Base-by-base conservation (phyloP, 441 rosid species). In the Cnidoscolus chayamansa region DNA sequence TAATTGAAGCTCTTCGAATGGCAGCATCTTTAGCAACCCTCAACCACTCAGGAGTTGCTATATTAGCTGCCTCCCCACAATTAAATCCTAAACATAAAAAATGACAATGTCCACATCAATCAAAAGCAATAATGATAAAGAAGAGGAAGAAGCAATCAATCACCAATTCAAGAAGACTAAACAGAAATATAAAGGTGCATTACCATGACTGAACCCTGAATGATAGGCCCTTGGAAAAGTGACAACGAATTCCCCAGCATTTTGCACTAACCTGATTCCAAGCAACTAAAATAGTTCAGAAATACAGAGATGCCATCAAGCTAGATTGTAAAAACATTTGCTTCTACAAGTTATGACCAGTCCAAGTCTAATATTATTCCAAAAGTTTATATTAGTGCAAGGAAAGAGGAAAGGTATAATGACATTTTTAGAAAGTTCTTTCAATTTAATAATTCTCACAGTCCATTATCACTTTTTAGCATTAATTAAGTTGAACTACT, bases 211-310 rank as follows among this genome's bases (percentile, higher is more conserved):
- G 80, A 96, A 91, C 73, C 98, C 99, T 20, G 97, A 88, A 86
- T 96, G 99, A 80, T 96, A 96, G 59, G 98, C 99, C 83, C 98
- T 88, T 64, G 99, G 99, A 80, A 96, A 96, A 37, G 99, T 96
- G 79, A 96, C 93, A 49, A 96, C 97, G 81, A 96, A 96, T 70
- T 96, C 99, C 72, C 99, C 99, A 77, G 97, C 90, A 81, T 96
- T 95, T 86, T 96, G 99, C 73, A 96, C 99, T 84, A 96, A 86
- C 88, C 99, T 93, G 91, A 71, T 80, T 76, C 72, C 68, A 65
- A 63, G 65, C 79, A 82, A 82, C 30, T 49, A n/a, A 10, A 51
- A 68, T 3, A 7, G 45, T 59, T 78, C 35, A 79, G 72, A 81
- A 72, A 58, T 47, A 65, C 48, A 73, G 8, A 70, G 66, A 74